Evolutionary conservation across 345 rosid species (phyloP).

Genomic region (Lepidium didymum): DNA sequence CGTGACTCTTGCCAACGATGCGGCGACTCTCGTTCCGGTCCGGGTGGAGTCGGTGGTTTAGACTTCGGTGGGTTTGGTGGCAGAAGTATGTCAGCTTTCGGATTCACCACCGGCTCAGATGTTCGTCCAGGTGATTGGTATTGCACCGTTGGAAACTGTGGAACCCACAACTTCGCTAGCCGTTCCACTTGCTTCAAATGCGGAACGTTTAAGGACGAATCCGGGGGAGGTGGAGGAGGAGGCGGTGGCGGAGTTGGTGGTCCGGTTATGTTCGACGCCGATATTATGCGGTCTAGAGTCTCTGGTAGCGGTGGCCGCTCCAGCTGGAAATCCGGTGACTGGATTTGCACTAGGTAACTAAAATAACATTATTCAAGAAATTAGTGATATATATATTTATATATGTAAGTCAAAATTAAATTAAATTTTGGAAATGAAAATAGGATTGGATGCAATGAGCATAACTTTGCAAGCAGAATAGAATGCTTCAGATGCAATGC

Average conservation of each 20-base stretch:
- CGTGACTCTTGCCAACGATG: constrained; percentile 84
- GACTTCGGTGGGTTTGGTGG: constrained; percentile 46
- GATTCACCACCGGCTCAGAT: constrained; percentile 73
- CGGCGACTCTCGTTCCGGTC: constrained; percentile 41
- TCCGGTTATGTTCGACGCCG: constrained; percentile 28
- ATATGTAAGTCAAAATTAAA: not conserved
- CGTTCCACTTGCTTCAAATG: constrained; percentile 93
- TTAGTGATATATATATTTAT: too few species aligned
- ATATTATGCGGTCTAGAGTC: constrained; percentile 47
- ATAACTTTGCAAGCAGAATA: constrained; percentile 88
- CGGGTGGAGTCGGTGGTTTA: constrained; percentile 41
- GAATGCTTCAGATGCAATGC: constrained; percentile 90
- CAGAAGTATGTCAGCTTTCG: constrained; percentile 51
- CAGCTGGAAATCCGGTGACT: constrained; percentile 91
- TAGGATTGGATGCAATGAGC: constrained; percentile 80
- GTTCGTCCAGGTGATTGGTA: constrained; percentile 98
- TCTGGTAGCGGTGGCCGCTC: constrained; percentile 42
- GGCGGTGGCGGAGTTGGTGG: constrained; percentile 24
- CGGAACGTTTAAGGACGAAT: constrained; percentile 67
- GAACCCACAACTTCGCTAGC: constrained; percentile 88
- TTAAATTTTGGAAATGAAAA: not conserved
- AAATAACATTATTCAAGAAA: not conserved
- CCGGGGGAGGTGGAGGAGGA: constrained; percentile 28
- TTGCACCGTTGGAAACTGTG: constrained; percentile 76
- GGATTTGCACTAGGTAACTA: constrained; percentile 77